A percentile compares a stretch with the other conserved stretches of the same genome.
phyloP scores from a whole-genome alignment of 2,329 filamentous ascomycete species.

The Cadophora sp. region DNA sequence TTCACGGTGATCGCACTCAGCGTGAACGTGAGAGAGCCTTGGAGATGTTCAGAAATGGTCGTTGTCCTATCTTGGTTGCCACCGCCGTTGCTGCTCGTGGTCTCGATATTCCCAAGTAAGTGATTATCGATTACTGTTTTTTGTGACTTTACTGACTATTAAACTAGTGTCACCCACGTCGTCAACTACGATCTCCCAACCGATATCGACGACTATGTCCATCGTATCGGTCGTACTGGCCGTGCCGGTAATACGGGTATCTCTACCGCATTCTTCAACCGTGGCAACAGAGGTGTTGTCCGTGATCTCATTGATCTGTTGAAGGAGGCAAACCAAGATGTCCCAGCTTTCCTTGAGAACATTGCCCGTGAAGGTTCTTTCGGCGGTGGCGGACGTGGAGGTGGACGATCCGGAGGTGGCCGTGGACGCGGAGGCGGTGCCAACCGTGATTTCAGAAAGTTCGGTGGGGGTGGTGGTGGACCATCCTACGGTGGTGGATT shows the following conservation, averaged over 20 bases:
- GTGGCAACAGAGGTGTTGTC: conserved; percentile 97
- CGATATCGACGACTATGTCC: conserved; percentile 98
- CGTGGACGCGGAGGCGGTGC: conserved; percentile 73
- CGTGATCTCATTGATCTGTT: conserved; percentile 96
- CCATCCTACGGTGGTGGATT: conserved; percentile 54
- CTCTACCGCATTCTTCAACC: conserved; percentile 99
- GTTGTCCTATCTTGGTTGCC: conserved; percentile 95
- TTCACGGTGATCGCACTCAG: conserved; percentile 98
- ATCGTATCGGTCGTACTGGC: conserved; percentile 99
- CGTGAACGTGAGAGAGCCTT: conserved; percentile 97
- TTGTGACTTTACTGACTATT: not conserved
- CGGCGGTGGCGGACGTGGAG: conserved; percentile 72
- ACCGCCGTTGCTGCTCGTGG: conserved; percentile 86
- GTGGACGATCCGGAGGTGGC: conserved; percentile 68
- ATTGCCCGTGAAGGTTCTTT: conserved; percentile 92
- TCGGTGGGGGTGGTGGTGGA: conserved; percentile 62
- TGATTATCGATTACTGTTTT: not conserved
- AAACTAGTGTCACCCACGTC: conserved; percentile 85
- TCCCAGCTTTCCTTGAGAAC: conserved; percentile 92
- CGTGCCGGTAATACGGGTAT: conserved; percentile 99
- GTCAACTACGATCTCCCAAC: conserved; percentile 99
- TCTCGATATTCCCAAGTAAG: conserved; percentile 72
- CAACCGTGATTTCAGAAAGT: conserved; percentile 91
- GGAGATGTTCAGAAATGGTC: conserved; percentile 95
- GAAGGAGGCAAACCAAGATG: conserved; percentile 98